Percentiles rank a stretch among this genome's conserved stretches.
phyloP scores from a whole-genome alignment of 1,284 basidiomycete genomes.

The Tremellales sp. region DNA sequence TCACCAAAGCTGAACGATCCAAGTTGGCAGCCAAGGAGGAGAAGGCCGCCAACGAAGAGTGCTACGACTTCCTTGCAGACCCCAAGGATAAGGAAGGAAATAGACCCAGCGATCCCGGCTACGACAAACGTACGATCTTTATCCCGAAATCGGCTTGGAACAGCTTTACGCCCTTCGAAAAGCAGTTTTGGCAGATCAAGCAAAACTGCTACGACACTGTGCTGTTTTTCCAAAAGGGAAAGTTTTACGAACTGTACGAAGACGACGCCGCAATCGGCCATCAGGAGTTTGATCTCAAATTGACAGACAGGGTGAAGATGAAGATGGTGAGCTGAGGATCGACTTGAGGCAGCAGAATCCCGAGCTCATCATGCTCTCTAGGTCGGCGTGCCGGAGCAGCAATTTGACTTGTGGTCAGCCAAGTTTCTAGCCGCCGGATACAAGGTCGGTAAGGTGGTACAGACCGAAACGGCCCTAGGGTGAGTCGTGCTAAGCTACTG shows the following conservation, averaged over 20 bases:
- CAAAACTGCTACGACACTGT: slow-evolving; percentile 92
- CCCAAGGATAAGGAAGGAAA: slow-evolving; percentile 70
- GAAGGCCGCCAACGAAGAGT: slow-evolving; percentile 74
- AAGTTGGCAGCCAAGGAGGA: slow-evolving; percentile 71
- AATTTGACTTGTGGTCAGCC: slow-evolving; percentile 64
- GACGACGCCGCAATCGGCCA: slow-evolving; percentile 86
- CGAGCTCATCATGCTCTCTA: slow-evolving; percentile 33
- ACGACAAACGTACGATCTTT: slow-evolving; percentile 85
- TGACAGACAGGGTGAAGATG: slow-evolving; percentile 78
- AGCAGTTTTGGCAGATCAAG: slow-evolving; percentile 94
- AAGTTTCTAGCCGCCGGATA: slow-evolving; percentile 64
- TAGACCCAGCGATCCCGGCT: slow-evolving; percentile 72
- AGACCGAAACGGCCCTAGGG: slow-evolving; percentile 83
- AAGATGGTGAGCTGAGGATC: slow-evolving; percentile 68
- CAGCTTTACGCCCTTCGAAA: slow-evolving; percentile 88
- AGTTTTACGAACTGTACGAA: slow-evolving; percentile 73
- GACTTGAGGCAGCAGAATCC: background rate
- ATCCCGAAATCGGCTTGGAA: slow-evolving; percentile 77
- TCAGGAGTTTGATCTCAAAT: slow-evolving; percentile 85
- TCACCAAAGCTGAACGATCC: slow-evolving; percentile 82
- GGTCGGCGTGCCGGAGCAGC: slow-evolving; percentile 94
- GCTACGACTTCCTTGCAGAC: slow-evolving; percentile 69
- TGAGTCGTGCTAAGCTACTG: slow-evolving; percentile 17
- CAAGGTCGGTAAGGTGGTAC: slow-evolving; percentile 96
- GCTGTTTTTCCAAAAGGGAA: slow-evolving; percentile 86